phyloP scores from a whole-genome alignment of 2,329 filamentous ascomycete species.

The Aspergillus luchuensis region DNA sequence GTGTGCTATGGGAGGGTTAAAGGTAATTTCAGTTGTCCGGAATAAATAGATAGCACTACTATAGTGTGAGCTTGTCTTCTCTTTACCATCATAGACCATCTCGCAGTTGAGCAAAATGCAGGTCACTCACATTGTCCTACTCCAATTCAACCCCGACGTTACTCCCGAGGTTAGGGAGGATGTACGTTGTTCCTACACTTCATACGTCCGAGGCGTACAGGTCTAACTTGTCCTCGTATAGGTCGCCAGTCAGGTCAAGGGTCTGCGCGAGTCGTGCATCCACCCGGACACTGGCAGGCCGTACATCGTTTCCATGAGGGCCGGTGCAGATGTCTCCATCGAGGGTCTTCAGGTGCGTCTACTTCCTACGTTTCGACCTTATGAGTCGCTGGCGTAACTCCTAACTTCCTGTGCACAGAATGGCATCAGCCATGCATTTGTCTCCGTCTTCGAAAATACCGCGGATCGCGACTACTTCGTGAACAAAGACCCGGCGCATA shows the following conservation, averaged over 20 bases:
- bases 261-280: not conserved
- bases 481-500: not conserved
- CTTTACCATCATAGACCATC: not conserved
- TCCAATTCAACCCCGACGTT: conserved; percentile 2
- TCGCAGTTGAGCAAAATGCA: not conserved
- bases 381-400: no score
- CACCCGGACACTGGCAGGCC: not conserved
- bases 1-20: not conserved
- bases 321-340: not conserved
- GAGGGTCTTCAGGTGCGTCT: not conserved
- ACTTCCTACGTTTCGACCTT: no score
- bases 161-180: not conserved
- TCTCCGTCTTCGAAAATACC: not conserved
- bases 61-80: no score
- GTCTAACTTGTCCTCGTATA: not conserved
- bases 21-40: not conserved
- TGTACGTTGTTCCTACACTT: not conserved
- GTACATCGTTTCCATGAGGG: conserved; percentile 1
- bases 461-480: conserved; percentile 6
- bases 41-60: not conserved
- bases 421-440: conserved; percentile 1
- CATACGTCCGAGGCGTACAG: not conserved
- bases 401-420: not conserved
- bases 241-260: not conserved
- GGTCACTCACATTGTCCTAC: conserved; percentile 2